Evolutionary conservation across 2,329 filamentous ascomycete genomes (phyloP), one percentile per base, ranked within the genome.

Genomic region (Geosmithia morbida): DNA sequence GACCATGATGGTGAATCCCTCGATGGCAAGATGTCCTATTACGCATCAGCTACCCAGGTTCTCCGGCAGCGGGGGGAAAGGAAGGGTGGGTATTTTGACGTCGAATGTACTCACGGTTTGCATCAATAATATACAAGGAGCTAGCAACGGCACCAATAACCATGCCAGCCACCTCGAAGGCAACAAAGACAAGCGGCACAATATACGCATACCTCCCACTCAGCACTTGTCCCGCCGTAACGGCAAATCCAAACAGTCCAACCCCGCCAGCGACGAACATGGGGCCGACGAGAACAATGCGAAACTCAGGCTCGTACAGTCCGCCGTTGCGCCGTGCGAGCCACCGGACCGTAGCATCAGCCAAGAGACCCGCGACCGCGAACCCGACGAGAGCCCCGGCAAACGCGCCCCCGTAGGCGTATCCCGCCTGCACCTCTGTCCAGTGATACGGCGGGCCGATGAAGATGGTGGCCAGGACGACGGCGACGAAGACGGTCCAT

Each of bases 401-500:
- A 56, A 96, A 94, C 2, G 89, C 83, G 0, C 85, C 86, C 0
- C 83, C 81, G 65, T 96, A 94, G 48, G 87, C 77, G 61, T 90
- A 88, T n/a, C 89, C 89, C 1, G 85, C 87, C 57, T 85, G 67
- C 46, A 86, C 79, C 64, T 92, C 82, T 55, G 79, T 71, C 75
- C 89, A 95, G 69, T 80, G 92, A 41, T 89, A 76, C 1, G 87
- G 86, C 2, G 83, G 82, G 2, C 83, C 81, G 44, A 94, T 74
- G 66, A 92, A 90, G 54, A 94, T 81, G 50, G 82, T 78, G n/a
- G 82, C 84, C 43, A 94, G 68, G 53, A 92, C 79, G 51, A 92
- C 83, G 48, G 86, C 85, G 53, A 94, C 90, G 58, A 96, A 87
- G 16, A 96, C 86, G 1, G 89, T 94, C 89, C 90, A 97, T 53